These are phyloP conservation scores for Saccharomycopsis selenospora DNA, from an alignment of 805 yeast genomes.

Conservation along the genomic window DNA sequence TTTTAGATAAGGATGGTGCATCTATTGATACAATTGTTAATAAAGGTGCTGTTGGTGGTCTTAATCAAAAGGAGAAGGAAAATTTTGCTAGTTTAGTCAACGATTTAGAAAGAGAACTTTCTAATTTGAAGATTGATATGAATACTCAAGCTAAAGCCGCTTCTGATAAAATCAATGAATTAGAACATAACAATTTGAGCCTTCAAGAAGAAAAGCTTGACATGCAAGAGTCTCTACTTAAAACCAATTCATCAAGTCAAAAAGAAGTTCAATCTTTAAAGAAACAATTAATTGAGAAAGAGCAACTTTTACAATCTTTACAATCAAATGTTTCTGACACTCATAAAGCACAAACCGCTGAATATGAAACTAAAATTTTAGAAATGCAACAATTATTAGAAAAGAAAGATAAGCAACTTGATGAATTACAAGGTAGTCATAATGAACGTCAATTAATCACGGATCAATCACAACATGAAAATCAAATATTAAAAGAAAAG, in stretches of 20 bases:
- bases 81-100: slow-evolving; percentile 28
- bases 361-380: neutral
- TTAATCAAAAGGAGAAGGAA: slow-evolving; percentile 20
- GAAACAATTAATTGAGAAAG: slow-evolving; percentile 3
- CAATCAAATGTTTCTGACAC: neutral
- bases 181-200: slow-evolving; percentile 35
- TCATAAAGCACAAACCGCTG: neutral
- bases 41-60: slow-evolving; percentile 21
- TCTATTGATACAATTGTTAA: slow-evolving; percentile 29
- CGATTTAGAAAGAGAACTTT: slow-evolving; percentile 30
- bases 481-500: slow-evolving; percentile 23
- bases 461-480: slow-evolving; percentile 22
- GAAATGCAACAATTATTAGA: neutral
- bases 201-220: slow-evolving; percentile 2
- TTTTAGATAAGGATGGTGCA: slow-evolving; percentile 26
- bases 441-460: neutral
- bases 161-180: slow-evolving; percentile 40
- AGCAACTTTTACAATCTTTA: neutral
- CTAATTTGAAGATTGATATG: slow-evolving; percentile 35
- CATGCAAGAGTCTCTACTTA: neutral
- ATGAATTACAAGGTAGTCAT: neutral
- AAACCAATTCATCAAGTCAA: slow-evolving; percentile 13
- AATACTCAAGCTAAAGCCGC: slow-evolving; percentile 51
- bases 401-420: neutral
- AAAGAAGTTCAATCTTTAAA: slow-evolving; percentile 7